These are phyloP conservation scores for Solanum chmielewskii DNA, from an alignment of 257 asterid genomes.

Conservation along the genomic window DNA sequence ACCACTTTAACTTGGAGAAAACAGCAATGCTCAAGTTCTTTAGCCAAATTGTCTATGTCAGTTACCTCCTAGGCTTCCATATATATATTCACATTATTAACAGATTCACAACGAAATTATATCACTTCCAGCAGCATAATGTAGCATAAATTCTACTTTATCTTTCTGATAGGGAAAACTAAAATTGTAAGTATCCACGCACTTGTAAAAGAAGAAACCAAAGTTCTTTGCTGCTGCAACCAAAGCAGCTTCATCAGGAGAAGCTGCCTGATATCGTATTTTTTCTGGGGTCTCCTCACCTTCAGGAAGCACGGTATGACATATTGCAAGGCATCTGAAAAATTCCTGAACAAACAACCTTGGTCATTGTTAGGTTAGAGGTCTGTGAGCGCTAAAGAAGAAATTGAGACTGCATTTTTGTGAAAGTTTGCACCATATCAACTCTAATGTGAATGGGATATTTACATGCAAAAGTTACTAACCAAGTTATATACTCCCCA, in stretches of 20 bases:
- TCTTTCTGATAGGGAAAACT: background rate
- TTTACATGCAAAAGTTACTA: background rate
- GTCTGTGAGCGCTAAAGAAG: background rate
- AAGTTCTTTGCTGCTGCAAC: constrained; percentile 93
- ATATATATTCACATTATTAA: background rate
- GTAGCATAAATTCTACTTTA: background rate
- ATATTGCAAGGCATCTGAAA: constrained; percentile 98
- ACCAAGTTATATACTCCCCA: background rate
- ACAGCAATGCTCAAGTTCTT: background rate
- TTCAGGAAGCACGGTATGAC: constrained; percentile 99
- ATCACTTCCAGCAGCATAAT: background rate
- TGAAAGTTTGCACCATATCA: background rate
- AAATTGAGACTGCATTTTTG: background rate
- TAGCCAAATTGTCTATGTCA: background rate
- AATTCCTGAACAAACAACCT: constrained; percentile 60
- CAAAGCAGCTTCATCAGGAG: constrained; percentile 98
- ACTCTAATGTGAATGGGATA: background rate
- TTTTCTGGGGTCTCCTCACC: constrained; percentile 97
- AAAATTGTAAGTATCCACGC: constrained; percentile 5
- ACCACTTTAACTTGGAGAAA: background rate
- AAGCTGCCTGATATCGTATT: constrained; percentile 96
- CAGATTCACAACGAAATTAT: background rate
- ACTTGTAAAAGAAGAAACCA: constrained; percentile 98
- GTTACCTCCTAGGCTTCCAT: background rate
- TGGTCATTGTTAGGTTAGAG: background rate